Evolutionary conservation across 352 stramenopile genomes (phyloP).

Genomic region (Pythium rhizo-oryzae): DNA sequence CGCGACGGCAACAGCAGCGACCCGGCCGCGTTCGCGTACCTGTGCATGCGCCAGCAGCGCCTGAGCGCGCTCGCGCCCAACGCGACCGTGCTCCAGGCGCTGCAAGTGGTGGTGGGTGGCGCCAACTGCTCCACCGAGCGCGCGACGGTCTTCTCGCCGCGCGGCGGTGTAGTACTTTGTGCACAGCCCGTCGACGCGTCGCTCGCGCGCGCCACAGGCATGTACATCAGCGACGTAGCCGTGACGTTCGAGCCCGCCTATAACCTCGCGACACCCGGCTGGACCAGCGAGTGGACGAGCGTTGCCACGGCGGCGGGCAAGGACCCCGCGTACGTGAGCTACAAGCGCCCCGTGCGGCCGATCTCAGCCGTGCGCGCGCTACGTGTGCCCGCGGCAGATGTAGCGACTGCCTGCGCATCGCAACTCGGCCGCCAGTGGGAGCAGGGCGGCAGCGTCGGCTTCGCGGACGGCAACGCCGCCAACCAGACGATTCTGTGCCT

Average conservation of each 20-base stretch:
- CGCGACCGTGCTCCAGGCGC: background rate
- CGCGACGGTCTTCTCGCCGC: constrained; percentile 5
- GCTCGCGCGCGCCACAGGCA: constrained; percentile 4
- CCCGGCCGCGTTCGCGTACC: constrained; percentile 1
- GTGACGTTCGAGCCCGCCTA: background rate
- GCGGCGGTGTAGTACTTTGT: constrained; percentile 4
- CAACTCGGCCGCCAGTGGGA: constrained; percentile 3
- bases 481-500: background rate
- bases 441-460: background rate
- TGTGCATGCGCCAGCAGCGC: constrained; percentile 20
- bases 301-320: too few species aligned
- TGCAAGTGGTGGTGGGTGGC: background rate
- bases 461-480: background rate
- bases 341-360: constrained; percentile 20
- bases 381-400: too few species aligned
- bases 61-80: background rate
- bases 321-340: background rate
- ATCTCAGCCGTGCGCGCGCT: background rate
- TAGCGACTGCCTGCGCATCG: background rate
- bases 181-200: background rate
- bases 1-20: background rate
- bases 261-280: constrained; percentile 1
- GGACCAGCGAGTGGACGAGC: constrained; percentile 2
- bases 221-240: constrained; percentile 22
- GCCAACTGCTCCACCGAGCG: background rate